These are phyloP conservation scores for Apophysomyces elegans DNA, from an alignment of 371 early-diverging fungal species.

Conservation along the genomic window DNA sequence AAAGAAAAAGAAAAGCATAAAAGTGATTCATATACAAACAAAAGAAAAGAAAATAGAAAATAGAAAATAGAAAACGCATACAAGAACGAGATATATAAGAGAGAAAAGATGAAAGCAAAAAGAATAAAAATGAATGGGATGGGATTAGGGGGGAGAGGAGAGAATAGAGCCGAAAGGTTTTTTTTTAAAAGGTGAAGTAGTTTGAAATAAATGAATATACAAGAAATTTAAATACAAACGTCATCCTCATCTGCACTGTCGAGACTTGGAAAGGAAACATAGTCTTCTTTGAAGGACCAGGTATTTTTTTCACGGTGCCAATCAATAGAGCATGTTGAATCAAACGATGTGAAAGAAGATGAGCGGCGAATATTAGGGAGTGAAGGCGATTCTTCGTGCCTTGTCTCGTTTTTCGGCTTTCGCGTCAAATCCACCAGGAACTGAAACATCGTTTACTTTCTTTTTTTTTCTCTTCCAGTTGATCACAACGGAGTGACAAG, in stretches of 20 bases:
- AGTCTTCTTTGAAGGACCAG: slow-evolving; percentile 36
- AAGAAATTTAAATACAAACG: slow-evolving; percentile 12
- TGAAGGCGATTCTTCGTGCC: slow-evolving; percentile 4
- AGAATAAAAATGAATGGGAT: neutral
- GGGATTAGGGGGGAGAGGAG: neutral
- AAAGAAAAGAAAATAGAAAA: neutral
- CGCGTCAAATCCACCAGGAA: slow-evolving; percentile 31
- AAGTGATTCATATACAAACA: slow-evolving; percentile 1
- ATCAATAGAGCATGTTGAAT: slow-evolving; percentile 20
- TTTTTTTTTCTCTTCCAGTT: neutral
- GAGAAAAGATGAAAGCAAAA: neutral
- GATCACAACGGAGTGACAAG: neutral
- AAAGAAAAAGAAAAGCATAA: neutral
- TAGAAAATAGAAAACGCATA: slow-evolving; percentile 5
- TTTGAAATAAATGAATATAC: neutral
- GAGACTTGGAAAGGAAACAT: slow-evolving; percentile 39
- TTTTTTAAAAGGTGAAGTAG: neutral
- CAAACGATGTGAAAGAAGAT: slow-evolving; percentile 14
- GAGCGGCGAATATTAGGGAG: slow-evolving; percentile 1
- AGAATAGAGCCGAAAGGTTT: neutral
- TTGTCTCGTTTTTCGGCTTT: slow-evolving; percentile 16
- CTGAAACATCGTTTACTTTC: slow-evolving; percentile 23
- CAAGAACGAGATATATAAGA: slow-evolving; percentile 6
- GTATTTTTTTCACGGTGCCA: slow-evolving; percentile 29
- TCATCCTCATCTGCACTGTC: slow-evolving; percentile 11